Evolutionary conservation across 1,284 basidiomycete genomes (phyloP).

Genomic region (Marasmius oreades): DNA sequence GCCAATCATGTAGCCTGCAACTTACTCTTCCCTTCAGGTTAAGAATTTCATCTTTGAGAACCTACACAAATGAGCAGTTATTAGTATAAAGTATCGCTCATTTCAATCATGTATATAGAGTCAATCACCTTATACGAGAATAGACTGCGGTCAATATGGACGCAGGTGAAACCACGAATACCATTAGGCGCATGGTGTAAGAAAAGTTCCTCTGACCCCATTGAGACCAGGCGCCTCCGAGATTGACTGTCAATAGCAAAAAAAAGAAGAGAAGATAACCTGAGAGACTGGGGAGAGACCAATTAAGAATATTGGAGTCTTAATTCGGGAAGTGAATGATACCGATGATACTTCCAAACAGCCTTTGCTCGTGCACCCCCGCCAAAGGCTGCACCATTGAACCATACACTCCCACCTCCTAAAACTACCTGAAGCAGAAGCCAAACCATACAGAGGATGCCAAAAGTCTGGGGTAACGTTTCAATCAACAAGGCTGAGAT

Average conservation of each 20-base stretch:
- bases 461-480: slow-evolving; percentile 44
- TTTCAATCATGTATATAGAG: background rate
- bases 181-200: slow-evolving; percentile 41
- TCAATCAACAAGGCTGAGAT: background rate
- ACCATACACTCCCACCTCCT: slow-evolving; percentile 71
- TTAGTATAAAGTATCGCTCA: slow-evolving; percentile 2
- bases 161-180: slow-evolving; percentile 52
- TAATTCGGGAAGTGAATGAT: slow-evolving; percentile 12
- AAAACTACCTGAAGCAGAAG: slow-evolving; percentile 50
- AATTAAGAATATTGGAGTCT: background rate
- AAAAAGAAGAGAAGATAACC: slow-evolving; percentile 61
- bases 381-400: slow-evolving; percentile 56
- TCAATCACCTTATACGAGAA: slow-evolving; percentile 40
- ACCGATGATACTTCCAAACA: slow-evolving; percentile 79
- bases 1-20: background rate
- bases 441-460: slow-evolving; percentile 52
- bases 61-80: slow-evolving; percentile 24
- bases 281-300: slow-evolving; percentile 41
- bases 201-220: slow-evolving; percentile 44
- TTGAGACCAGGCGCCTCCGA: slow-evolving; percentile 63
- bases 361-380: slow-evolving; percentile 62
- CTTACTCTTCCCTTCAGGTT: background rate
- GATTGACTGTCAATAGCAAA: slow-evolving; percentile 51
- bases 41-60: slow-evolving; percentile 51
- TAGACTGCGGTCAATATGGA: slow-evolving; percentile 37